Evolutionary conservation across 108 stramenopile genomes (phyloP).

Genomic region (Fistulifera solaris): DNA sequence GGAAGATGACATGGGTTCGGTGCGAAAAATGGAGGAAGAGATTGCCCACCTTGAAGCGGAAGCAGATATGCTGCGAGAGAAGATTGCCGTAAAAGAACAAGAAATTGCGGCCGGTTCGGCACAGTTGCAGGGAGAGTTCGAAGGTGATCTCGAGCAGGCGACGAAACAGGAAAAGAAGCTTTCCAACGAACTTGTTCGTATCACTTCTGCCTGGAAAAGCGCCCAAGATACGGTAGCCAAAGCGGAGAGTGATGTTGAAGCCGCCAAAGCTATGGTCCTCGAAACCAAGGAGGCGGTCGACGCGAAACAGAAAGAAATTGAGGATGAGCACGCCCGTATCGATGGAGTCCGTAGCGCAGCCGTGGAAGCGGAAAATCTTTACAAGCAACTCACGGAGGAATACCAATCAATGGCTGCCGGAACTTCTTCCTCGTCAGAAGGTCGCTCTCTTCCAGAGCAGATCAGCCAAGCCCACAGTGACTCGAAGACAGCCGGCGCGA

Average conservation of each 20-base stretch:
- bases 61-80: slow-evolving; percentile 20
- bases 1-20: slow-evolving; percentile 49
- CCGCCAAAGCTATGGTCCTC: slow-evolving; percentile 43
- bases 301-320: slow-evolving; percentile 56
- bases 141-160: slow-evolving; percentile 33
- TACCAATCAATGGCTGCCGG: slow-evolving; percentile 88
- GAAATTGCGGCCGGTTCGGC: slow-evolving; percentile 27
- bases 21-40: slow-evolving; percentile 50
- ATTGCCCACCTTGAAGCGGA: slow-evolving; percentile 41
- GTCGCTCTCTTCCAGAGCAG: slow-evolving; percentile 74
- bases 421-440: slow-evolving; percentile 65
- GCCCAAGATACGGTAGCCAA: slow-evolving; percentile 53
- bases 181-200: slow-evolving; percentile 92
- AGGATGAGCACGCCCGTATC: slow-evolving; percentile 38
- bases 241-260: slow-evolving; percentile 59
- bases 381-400: slow-evolving; percentile 42
- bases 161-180: slow-evolving; percentile 64
- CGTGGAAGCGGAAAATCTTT: slow-evolving; percentile 48
- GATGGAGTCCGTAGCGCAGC: slow-evolving; percentile 46
- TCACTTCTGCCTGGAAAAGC: slow-evolving; percentile 74
- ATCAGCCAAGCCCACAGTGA: slow-evolving; percentile 78
- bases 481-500: slow-evolving; percentile 83
- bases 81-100: slow-evolving; percentile 49
- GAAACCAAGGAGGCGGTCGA: slow-evolving; percentile 43
- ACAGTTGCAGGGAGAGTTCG: slow-evolving; percentile 59